Conservation (phyloP, 768 basidiomycete species). For the Russula earlei region DNA sequence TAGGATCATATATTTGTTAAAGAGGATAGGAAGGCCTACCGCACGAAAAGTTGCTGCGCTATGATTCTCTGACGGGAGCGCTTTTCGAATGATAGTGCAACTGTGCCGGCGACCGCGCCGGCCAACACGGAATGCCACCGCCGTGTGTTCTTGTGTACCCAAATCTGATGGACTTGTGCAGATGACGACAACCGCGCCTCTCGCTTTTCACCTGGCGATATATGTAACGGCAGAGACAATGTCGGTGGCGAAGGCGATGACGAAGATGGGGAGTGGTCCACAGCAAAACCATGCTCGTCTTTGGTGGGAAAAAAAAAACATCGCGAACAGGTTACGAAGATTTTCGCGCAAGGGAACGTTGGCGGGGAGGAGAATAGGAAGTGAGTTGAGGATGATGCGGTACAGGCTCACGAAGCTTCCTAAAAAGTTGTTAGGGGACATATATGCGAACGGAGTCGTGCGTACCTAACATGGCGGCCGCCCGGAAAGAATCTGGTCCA, state of each 20-base stretch:
- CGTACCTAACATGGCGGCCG: constrained; percentile 80
- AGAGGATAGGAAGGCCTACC: constrained; percentile 37
- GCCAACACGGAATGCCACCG: constrained; percentile 77
- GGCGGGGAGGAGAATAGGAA: constrained; percentile 58
- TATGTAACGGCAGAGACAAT: constrained; percentile 2
- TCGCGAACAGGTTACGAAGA: constrained; percentile 20
- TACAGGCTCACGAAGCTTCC: constrained; percentile 72
- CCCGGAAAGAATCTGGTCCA: constrained; percentile 72
- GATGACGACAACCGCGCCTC: constrained; percentile 50
- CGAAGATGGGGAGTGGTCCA: constrained; percentile 18
- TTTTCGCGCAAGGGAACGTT: constrained; percentile 20
- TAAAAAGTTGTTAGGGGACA: constrained; percentile 23
- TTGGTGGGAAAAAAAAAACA: constrained; percentile 25
- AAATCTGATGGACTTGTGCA: constrained; percentile 50
- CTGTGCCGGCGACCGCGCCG: constrained; percentile 61
- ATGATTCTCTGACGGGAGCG: constrained; percentile 52
- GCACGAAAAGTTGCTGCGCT: constrained; percentile 83
- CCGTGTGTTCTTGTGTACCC: constrained; percentile 58
- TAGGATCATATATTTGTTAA: background rate
- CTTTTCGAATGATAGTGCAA: constrained; percentile 74
- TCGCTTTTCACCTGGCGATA: constrained; percentile 24
- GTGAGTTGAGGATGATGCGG: constrained; percentile 67
- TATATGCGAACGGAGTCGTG: constrained; percentile 6
- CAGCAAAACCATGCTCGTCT: constrained; percentile 16
- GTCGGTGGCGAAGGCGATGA: constrained; percentile 20